These are phyloP conservation scores for Aphanomyces stellatus DNA, from an alignment of 352 stramenopile genomes.

Conservation along the genomic window DNA sequence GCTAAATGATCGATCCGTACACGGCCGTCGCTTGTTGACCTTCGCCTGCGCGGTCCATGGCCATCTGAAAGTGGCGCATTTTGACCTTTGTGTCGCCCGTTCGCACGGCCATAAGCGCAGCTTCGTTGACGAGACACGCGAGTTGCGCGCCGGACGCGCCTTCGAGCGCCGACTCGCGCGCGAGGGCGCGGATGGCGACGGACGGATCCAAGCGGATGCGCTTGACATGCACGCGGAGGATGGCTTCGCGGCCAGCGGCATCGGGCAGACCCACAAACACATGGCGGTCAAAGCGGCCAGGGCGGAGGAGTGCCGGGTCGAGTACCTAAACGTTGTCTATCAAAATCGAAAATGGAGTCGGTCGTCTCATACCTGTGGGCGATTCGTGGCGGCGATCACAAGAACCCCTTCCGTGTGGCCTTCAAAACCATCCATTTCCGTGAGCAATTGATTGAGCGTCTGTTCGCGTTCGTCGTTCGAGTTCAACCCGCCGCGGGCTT, in stretches of 20 bases:
- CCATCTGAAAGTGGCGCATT: constrained; percentile 59
- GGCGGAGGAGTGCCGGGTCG: constrained; percentile 92
- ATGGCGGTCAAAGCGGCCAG: constrained; percentile 94
- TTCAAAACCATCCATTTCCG: constrained; percentile 85
- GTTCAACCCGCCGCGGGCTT: constrained; percentile 76
- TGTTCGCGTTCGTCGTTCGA: constrained; percentile 94
- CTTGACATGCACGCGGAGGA: constrained; percentile 59
- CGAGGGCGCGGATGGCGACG: constrained; percentile 42
- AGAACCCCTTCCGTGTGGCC: constrained; percentile 89
- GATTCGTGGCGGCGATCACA: constrained; percentile 95
- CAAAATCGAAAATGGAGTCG: too few relatives aligned
- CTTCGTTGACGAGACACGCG: constrained; percentile 77
- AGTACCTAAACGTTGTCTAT: constrained; percentile 63
- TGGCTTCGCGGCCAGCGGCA: constrained; percentile 78
- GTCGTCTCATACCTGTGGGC: constrained; percentile 55
- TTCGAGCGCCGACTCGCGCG: constrained; percentile 41
- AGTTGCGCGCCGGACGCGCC: constrained; percentile 66
- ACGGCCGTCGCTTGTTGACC: not conserved
- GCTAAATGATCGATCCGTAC: not conserved
- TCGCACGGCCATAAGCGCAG: constrained; percentile 63
- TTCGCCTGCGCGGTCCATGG: constrained; percentile 64
- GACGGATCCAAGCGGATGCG: constrained; percentile 45
- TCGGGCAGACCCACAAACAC: constrained; percentile 94
- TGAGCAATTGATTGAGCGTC: constrained; percentile 91
- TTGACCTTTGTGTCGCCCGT: constrained; percentile 53